Evolutionary conservation across 306 rosid genomes (phyloP), one percentile per base, ranked within the genome.

Genomic region (Pterocarpus santalinus): DNA sequence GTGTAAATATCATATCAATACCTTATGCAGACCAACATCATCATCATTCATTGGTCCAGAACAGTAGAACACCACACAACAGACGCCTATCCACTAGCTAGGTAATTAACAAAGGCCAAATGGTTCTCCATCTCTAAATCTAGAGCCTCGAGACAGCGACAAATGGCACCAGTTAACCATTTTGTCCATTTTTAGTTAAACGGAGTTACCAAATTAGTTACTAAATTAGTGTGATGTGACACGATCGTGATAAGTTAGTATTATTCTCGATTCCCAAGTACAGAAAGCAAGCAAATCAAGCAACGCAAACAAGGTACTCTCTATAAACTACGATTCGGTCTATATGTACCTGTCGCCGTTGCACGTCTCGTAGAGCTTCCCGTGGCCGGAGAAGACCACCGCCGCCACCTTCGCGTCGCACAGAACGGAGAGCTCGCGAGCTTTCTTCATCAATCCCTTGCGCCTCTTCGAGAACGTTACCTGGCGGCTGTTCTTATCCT

Each of bases 391-490:
- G 82, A 78, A 78, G 60, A 78, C 5, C 47, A 78, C 3, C 6
- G 68, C 8, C 5, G 82, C 82, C 22, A 78, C 76, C 8, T 67
- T 28, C 1, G 75, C 82, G 1, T 78, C 76, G 73, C 81, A 78
- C 49, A 78, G 82, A 41, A 68, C 5, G 4, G 82, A 67, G 3
- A 78, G 60, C 69, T 78, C 82, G 14, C 46, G 58, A 30, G 76
- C 82, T 41, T 68, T 78, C 76, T 78, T 78, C 60, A 78, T 41
- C 61, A 78, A 43, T 68, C 82, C 82, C 6, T 56, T 77, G 10
- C 82, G 75, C 60, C 82, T 67, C 82, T 78, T 78, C 12, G 82
- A 67, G 69, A 78, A 78, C 6, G 75, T 78, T 30, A 78, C 35
- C 12, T 53, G 74, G 43, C 81, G 81, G 15, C 43, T 22, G 81